phyloP scores from a whole-genome alignment of 306 rosid species.

The Rubus parviflorus region DNA sequence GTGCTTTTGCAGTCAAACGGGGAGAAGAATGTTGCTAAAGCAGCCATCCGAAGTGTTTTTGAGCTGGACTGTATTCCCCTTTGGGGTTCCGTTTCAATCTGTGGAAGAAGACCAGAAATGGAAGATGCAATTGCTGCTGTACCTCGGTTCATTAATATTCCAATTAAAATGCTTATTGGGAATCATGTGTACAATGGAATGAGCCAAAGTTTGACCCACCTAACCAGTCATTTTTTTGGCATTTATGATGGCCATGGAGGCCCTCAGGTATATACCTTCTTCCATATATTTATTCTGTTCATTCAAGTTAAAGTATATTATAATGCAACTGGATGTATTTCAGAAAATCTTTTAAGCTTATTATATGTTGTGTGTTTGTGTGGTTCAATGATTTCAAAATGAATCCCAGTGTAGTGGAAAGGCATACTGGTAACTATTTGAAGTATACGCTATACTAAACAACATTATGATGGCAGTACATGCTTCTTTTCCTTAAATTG shows the following conservation, averaged over 20 bases:
- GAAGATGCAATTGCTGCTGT: constrained; percentile 54
- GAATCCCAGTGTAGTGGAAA: background rate
- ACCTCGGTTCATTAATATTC: constrained; percentile 49
- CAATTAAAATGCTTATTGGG: constrained; percentile 46
- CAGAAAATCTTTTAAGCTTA: background rate
- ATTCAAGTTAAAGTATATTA: background rate
- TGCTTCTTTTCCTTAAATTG: background rate
- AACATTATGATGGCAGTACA: background rate
- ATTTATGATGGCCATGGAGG: constrained; percentile 73
- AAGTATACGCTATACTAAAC: background rate
- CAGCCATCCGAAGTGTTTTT: constrained; percentile 38
- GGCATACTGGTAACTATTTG: background rate
- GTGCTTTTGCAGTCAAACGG: constrained; percentile 40
- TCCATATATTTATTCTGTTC: background rate
- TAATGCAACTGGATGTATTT: background rate
- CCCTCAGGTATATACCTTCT: constrained; percentile 43
- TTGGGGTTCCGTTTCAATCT: constrained; percentile 57
- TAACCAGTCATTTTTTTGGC: constrained; percentile 55
- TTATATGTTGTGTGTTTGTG: background rate
- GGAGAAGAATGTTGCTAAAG: constrained; percentile 29
- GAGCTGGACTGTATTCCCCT: constrained; percentile 57
- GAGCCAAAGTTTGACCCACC: constrained; percentile 44
- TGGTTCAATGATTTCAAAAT: constrained; percentile 5
- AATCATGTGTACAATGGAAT: constrained; percentile 33
- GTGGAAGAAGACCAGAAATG: constrained; percentile 62